Conservation (phyloP, 192 early-diverging fungal species). For the Umbelopsis vinacea region DNA sequence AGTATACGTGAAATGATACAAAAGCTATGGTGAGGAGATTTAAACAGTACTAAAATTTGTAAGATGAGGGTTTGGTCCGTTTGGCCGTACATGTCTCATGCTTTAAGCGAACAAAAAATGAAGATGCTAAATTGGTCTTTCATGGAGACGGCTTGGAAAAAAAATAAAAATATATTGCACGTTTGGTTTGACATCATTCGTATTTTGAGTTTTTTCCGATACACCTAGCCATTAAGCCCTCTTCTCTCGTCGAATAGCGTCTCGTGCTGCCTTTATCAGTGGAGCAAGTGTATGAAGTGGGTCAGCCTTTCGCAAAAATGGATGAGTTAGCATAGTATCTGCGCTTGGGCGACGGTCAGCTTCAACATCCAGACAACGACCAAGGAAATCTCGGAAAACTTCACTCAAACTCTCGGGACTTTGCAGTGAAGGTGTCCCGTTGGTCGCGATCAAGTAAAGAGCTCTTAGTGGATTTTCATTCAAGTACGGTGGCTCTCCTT, state of each 20-base stretch:
- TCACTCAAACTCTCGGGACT: conserved; percentile 58
- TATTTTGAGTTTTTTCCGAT: neutral
- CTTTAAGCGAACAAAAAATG: neutral
- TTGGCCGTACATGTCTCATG: neutral
- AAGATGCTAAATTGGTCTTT: neutral
- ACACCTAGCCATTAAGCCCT: neutral
- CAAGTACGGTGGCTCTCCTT: conserved; percentile 76
- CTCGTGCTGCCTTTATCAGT: conserved; percentile 56
- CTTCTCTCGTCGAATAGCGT: conserved; percentile 41
- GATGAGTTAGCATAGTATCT: conserved; percentile 63
- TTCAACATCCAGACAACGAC: conserved; percentile 62
- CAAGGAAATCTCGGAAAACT: conserved; percentile 63
- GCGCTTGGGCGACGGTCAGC: conserved; percentile 60
- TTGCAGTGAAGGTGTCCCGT: conserved; percentile 76
- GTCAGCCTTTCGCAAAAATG: conserved; percentile 59
- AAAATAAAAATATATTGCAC: neutral
- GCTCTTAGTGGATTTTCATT: conserved; percentile 72
- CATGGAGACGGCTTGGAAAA: neutral
- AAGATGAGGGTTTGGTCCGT: neutral
- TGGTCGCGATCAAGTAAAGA: conserved; percentile 77
- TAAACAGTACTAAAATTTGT: neutral
- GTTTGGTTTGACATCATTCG: no score
- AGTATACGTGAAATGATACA: neutral
- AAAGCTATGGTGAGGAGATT: neutral
- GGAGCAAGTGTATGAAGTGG: conserved; percentile 62